phyloP scores from a whole-genome alignment of 805 yeast species.

The Kluyveromyces starmeri region DNA sequence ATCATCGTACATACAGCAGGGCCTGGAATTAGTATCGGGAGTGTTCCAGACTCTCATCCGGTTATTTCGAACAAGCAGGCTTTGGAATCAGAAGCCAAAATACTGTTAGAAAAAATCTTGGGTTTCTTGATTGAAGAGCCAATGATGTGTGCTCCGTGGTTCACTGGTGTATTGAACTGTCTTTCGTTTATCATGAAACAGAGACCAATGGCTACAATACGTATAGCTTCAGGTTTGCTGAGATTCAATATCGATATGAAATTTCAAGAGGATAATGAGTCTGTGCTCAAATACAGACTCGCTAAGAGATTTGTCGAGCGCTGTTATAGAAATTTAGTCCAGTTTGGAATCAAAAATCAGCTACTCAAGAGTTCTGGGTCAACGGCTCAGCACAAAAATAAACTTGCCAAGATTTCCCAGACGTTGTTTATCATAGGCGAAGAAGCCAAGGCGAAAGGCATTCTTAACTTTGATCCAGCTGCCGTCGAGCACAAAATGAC shows the following conservation, averaged over 20 bases:
- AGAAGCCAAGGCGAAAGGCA: slow-evolving; percentile 29
- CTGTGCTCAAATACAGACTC: slow-evolving; percentile 38
- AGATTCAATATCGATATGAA: slow-evolving; percentile 52
- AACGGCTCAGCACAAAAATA: slow-evolving; percentile 19
- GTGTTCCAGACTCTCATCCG: slow-evolving; percentile 52
- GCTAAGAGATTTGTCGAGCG: slow-evolving; percentile 58
- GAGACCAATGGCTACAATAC: slow-evolving; percentile 50
- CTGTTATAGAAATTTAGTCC: slow-evolving; percentile 38
- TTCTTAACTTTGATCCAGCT: slow-evolving; percentile 21
- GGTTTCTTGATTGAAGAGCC: slow-evolving; percentile 45
- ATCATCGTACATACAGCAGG: slow-evolving; percentile 44
- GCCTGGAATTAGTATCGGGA: slow-evolving; percentile 34
- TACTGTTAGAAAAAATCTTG: slow-evolving; percentile 57
- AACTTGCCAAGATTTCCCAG: slow-evolving; percentile 27
- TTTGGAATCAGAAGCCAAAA: slow-evolving; percentile 65
- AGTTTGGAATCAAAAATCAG: slow-evolving; percentile 33
- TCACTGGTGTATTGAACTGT: slow-evolving; percentile 62
- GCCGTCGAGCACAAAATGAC: slow-evolving; percentile 20
- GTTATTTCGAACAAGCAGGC: slow-evolving; percentile 41
- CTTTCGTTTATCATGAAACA: slow-evolving; percentile 53
- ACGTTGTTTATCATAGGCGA: slow-evolving; percentile 29
- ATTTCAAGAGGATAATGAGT: slow-evolving; percentile 37
- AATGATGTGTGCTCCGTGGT: slow-evolving; percentile 45
- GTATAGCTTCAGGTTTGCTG: slow-evolving; percentile 50
- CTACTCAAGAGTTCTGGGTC: slow-evolving; percentile 22